Conservation (phyloP, 1,284 basidiomycete species). For the Puccinia hordei region DNA sequence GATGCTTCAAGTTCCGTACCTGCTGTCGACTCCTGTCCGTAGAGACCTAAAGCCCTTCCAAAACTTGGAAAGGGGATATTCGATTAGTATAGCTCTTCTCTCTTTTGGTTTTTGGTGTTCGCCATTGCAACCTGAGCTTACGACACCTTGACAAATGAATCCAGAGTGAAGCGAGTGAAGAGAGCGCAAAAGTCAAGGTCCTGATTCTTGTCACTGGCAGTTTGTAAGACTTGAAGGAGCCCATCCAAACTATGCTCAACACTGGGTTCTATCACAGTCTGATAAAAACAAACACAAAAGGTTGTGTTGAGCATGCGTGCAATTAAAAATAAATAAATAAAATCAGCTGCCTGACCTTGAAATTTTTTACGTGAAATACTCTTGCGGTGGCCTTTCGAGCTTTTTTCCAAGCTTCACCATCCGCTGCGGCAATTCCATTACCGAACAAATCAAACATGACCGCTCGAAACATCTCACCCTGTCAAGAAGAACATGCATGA, state of each 20-base stretch:
- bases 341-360: conserved; percentile 14
- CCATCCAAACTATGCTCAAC: neutral
- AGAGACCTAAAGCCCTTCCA: conserved; percentile 25
- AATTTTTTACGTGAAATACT: neutral
- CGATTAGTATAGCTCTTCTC: neutral
- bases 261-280: conserved; percentile 23
- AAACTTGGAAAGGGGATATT: neutral
- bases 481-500: neutral
- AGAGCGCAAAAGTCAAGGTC: conserved; percentile 16
- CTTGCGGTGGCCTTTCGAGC: neutral
- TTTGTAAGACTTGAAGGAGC: neutral
- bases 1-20: neutral
- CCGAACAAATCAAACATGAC: conserved; percentile 25
- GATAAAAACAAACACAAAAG: neutral
- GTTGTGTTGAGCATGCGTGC: neutral
- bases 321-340: neutral
- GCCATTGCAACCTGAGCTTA: neutral
- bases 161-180: conserved; percentile 21
- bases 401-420: conserved; percentile 18
- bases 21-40: neutral
- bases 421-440: neutral
- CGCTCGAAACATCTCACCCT: neutral
- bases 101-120: neutral
- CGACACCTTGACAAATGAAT: conserved; percentile 21
- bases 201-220: neutral